Conservation (phyloP, 192 early-diverging fungal species). For the Paraglomus occultum region DNA sequence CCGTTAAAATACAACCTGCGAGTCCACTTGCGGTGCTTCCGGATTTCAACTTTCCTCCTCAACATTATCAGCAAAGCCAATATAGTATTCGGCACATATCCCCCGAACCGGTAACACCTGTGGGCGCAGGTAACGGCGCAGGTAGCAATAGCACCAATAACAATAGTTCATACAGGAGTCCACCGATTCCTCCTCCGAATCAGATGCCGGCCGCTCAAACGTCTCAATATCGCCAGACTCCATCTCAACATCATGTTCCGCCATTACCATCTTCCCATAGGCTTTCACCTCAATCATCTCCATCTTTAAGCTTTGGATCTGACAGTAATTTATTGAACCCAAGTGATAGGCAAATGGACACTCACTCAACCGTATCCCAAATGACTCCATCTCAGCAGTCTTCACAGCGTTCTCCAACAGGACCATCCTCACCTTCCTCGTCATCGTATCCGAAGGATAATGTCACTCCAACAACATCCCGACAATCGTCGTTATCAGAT, state of each 20-base stretch:
- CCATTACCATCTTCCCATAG: too few species aligned
- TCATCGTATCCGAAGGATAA: neutral
- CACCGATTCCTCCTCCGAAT: conserved; percentile 8
- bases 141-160: neutral
- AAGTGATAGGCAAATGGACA: conserved; percentile 8
- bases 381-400: conserved; percentile 5
- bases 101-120: conserved; percentile 18
- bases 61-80: conserved; percentile 10
- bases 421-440: conserved; percentile 5
- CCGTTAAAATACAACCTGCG: conserved; percentile 16
- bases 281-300: conserved; percentile 12
- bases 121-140: neutral
- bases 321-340: conserved; percentile 29
- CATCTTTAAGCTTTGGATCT: conserved; percentile 25
- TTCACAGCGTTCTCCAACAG: conserved; percentile 7
- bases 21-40: conserved; percentile 26
- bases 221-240: too few species aligned
- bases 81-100: conserved; percentile 20
- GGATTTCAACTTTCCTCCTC: conserved; percentile 21
- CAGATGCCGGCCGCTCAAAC: neutral
- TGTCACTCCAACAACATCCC: neutral
- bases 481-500: conserved; percentile 21
- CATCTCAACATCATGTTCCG: too few species aligned
- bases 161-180: neutral
- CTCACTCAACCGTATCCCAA: neutral